These are phyloP conservation scores for Cyberlindnera veronae DNA, from an alignment of 805 yeast species.

Conservation along the genomic window DNA sequence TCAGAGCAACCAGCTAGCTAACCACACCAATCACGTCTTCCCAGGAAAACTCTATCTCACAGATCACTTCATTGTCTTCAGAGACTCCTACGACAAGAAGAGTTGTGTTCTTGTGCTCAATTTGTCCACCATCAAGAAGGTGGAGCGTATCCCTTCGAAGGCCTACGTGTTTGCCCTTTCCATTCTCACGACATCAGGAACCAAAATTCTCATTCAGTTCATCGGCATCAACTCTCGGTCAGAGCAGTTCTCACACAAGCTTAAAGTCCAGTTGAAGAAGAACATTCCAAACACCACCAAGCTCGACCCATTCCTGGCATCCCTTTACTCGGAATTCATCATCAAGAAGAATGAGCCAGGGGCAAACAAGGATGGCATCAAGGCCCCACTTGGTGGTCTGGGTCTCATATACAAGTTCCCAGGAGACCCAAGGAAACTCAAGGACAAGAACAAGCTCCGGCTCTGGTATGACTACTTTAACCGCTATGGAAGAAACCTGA, in stretches of 20 bases:
- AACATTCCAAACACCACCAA: slow-evolving; percentile 61
- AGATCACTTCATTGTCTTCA: slow-evolving; percentile 70
- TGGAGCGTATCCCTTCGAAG: slow-evolving; percentile 78
- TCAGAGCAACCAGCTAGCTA: slow-evolving; percentile 13
- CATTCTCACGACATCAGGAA: slow-evolving; percentile 63
- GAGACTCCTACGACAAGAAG: slow-evolving; percentile 63
- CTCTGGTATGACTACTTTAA: slow-evolving; percentile 91
- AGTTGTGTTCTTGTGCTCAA: slow-evolving; percentile 70
- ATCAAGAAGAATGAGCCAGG: slow-evolving; percentile 46
- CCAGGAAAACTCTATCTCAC: slow-evolving; percentile 72
- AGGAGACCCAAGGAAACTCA: slow-evolving; percentile 72
- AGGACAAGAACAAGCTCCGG: slow-evolving; percentile 83
- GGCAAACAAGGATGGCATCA: slow-evolving; percentile 34
- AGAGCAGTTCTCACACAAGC: slow-evolving; percentile 70
- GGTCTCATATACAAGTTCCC: slow-evolving; percentile 86
- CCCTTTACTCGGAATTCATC: slow-evolving; percentile 84
- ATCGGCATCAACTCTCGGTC: slow-evolving; percentile 76
- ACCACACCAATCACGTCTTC: slow-evolving; percentile 34
- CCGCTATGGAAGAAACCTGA: slow-evolving; percentile 79
- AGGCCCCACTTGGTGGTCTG: slow-evolving; percentile 76
- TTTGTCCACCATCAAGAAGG: slow-evolving; percentile 73
- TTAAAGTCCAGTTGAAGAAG: slow-evolving; percentile 58
- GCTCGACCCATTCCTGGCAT: slow-evolving; percentile 59
- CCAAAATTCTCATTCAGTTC: slow-evolving; percentile 63
- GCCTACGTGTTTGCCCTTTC: slow-evolving; percentile 75